phyloP scores from a whole-genome alignment of 2,329 filamentous ascomycete genomes.

The Myriosclerotinia scirpicola region DNA sequence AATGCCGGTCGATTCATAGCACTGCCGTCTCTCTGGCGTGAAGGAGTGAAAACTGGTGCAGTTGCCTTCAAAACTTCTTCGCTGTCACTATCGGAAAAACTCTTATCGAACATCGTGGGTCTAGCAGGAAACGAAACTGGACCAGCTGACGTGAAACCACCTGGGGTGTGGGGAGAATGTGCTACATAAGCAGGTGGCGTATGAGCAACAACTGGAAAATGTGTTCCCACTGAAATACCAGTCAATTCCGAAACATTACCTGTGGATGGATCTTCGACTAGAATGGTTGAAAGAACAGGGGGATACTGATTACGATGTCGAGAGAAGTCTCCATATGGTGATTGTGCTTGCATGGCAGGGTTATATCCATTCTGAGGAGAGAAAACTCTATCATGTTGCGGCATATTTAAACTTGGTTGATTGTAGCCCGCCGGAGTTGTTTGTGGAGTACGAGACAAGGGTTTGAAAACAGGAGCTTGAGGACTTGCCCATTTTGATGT shows the following conservation, averaged over 20 bases:
- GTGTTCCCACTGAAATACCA: constrained; percentile 22
- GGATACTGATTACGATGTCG: background rate
- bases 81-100: background rate
- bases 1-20: constrained; percentile 20
- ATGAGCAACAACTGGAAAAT: constrained; percentile 24
- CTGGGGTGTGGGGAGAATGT: background rate
- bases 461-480: background rate
- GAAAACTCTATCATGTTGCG: background rate
- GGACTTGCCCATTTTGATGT: constrained; percentile 20
- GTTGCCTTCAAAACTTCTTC: constrained; percentile 24
- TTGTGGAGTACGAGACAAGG: background rate
- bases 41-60: constrained; percentile 19
- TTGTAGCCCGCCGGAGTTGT: background rate
- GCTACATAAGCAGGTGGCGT: constrained; percentile 10
- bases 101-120: background rate
- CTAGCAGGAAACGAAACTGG: constrained; percentile 5
- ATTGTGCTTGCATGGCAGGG: background rate
- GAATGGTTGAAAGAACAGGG: constrained; percentile 19
- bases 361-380: background rate
- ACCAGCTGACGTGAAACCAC: background rate
- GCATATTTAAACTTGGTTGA: background rate
- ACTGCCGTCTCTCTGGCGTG: constrained; percentile 7
- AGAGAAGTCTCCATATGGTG: background rate
- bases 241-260: constrained; percentile 23
- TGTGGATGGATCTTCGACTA: constrained; percentile 23